Conservation (phyloP, 306 rosid genomes). For the Quercus ilex region DNA sequence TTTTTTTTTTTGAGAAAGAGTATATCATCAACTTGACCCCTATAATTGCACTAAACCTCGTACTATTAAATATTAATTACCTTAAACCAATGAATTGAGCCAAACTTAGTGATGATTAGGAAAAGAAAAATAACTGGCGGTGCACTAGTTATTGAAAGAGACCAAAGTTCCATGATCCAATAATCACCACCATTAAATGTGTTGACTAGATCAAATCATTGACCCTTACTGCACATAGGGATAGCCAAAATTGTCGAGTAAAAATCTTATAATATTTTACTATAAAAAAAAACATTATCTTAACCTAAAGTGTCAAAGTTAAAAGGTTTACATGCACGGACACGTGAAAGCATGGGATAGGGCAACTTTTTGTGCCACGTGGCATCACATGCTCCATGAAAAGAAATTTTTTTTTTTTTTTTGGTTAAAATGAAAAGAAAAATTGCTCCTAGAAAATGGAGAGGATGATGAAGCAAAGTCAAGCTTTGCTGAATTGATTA, state of each 20-base stretch:
- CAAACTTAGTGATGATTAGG: neutral
- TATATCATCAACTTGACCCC: neutral
- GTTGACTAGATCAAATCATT: neutral
- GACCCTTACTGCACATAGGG: neutral
- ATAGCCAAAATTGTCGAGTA: too few species aligned
- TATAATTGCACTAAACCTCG: neutral
- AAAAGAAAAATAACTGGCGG: too few species aligned
- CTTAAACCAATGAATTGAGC: neutral
- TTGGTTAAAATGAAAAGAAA: too few species aligned
- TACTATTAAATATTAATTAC: neutral
- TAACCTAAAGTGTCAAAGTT: conserved; percentile 1
- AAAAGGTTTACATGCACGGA: conserved; percentile 36
- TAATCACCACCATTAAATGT: neutral
- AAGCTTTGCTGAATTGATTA: conserved; percentile 13
- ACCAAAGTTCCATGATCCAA: neutral
- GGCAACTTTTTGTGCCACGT: conserved; percentile 5
- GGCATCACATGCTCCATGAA: neutral
- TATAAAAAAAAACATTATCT: conserved; percentile 23
- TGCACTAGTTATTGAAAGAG: neutral
- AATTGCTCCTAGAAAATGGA: neutral
- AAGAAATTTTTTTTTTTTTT: too few species aligned
- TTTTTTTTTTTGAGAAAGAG: too few species aligned
- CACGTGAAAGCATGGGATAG: conserved; percentile 25
- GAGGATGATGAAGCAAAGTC: conserved; percentile 18
- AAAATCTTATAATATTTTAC: neutral